Conservation (phyloP, 345 rosid genomes). For the Mangifera indica region DNA sequence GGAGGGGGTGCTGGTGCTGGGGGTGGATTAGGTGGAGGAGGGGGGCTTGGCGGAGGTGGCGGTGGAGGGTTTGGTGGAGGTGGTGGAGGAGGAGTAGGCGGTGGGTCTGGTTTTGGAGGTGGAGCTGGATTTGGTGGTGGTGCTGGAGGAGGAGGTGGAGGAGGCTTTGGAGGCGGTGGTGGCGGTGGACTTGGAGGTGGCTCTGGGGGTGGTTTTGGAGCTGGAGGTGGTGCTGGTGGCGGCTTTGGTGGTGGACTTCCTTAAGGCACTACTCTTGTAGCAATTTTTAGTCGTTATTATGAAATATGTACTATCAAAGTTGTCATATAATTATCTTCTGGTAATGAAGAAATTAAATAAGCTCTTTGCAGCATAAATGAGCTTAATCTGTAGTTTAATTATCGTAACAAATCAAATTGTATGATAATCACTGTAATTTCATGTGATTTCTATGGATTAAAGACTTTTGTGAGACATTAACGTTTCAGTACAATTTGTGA, state of each 20-base stretch:
- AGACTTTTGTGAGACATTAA: too few relatives aligned
- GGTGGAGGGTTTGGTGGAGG: conserved; percentile 27
- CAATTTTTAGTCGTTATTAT: background rate
- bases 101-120: conserved; percentile 28
- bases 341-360: background rate
- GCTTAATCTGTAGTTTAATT: too few relatives aligned
- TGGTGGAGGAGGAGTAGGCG: conserved; percentile 26
- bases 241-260: conserved; percentile 38
- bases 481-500: too few relatives aligned
- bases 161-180: conserved; percentile 31
- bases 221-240: conserved; percentile 24
- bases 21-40: conserved; percentile 33
- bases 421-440: too few relatives aligned
- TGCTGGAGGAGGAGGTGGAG: conserved; percentile 34
- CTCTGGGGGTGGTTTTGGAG: conserved; percentile 22
- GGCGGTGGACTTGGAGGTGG: conserved; percentile 33
- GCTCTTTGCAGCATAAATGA: background rate
- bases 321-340: background rate
- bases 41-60: conserved; percentile 26
- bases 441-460: too few relatives aligned
- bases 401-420: too few relatives aligned
- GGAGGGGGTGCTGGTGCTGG: conserved; percentile 39
- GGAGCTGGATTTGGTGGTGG: conserved; percentile 35
- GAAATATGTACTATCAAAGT: background rate
- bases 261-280: conserved; percentile 5